Percentiles rank a stretch among this genome's conserved stretches.
phyloP scores from a whole-genome alignment of 176 grass and related monocot species.

The Oryza glumipatula region DNA sequence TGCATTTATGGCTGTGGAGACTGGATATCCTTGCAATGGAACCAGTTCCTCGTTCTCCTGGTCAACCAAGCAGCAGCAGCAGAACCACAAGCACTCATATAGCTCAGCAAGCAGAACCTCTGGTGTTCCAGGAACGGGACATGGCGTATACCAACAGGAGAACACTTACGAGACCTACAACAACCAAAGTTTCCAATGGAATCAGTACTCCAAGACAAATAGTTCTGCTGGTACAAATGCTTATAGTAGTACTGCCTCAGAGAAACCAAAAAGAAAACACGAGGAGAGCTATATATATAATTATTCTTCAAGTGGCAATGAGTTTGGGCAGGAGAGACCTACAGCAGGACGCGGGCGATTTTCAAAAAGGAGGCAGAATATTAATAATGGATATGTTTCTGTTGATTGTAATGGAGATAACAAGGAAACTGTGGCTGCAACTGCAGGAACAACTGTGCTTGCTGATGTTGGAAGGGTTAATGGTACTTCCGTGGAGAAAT shows the following conservation, averaged over 20 bases:
- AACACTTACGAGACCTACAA: conserved; percentile 63
- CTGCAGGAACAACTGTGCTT: conserved; percentile 7
- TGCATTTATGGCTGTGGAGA: conserved; percentile 70
- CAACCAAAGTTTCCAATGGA: conserved; percentile 63
- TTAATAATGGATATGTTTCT: conserved; percentile 28
- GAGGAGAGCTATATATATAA: conserved; percentile 53
- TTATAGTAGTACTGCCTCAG: conserved; percentile 4
- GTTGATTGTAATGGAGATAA: not conserved
- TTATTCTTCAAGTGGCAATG: conserved; percentile 52
- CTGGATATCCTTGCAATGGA: conserved; percentile 56
- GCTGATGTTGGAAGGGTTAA: conserved; percentile 39
- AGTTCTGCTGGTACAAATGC: conserved; percentile 36
- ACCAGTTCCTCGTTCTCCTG: conserved; percentile 50
- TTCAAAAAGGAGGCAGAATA: conserved; percentile 51
- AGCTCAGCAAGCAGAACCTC: conserved; percentile 30
- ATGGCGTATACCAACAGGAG: conserved; percentile 46
- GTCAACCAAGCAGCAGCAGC: conserved; percentile 41
- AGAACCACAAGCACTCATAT: conserved; percentile 52
- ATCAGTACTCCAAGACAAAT: conserved; percentile 46
- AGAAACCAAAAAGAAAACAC: conserved; percentile 54
- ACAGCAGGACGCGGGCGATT: conserved; percentile 35
- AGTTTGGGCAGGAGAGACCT: conserved; percentile 38
- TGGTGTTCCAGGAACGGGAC: conserved; percentile 34
- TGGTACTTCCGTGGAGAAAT: conserved; percentile 35
- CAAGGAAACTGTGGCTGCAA: not conserved